Evolutionary conservation across 83 land plant species (phyloP).

Genomic region (Picea abies): DNA sequence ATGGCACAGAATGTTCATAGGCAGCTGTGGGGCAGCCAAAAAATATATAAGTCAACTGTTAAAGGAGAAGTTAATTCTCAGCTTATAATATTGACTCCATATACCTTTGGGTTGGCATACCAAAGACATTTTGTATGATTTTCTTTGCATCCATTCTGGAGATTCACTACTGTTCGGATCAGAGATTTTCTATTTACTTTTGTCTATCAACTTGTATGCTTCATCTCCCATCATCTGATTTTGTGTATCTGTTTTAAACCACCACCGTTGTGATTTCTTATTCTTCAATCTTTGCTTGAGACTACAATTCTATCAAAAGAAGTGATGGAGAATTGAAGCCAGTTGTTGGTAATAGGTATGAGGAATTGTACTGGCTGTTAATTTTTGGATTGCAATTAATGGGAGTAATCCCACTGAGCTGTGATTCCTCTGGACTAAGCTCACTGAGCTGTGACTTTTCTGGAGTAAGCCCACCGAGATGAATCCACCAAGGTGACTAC

Average conservation of each 20-base stretch:
- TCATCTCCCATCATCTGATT: not conserved
- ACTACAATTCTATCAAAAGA: not conserved
- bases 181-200: no score
- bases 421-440: no score
- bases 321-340: not conserved
- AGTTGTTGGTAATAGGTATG: no score
- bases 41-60: not conserved
- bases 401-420: no score
- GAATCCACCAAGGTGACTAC: no score
- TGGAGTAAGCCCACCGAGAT: no score
- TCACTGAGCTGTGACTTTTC: no score
- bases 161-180: not conserved
- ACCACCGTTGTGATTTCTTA: not conserved
- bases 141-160: not conserved
- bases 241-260: not conserved
- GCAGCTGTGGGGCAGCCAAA: conserved; percentile 1
- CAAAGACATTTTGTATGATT: not conserved
- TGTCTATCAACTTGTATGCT: not conserved
- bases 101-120: not conserved
- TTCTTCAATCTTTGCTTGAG: not conserved
- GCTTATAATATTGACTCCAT: not conserved
- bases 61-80: not conserved
- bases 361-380: no score
- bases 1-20: not conserved
- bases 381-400: no score